Percentiles rank a stretch among this genome's conserved stretches.
These are phyloP conservation scores for Exophiala viscosa DNA, from an alignment of 2,329 filamentous ascomycete species.

Conservation along the genomic window DNA sequence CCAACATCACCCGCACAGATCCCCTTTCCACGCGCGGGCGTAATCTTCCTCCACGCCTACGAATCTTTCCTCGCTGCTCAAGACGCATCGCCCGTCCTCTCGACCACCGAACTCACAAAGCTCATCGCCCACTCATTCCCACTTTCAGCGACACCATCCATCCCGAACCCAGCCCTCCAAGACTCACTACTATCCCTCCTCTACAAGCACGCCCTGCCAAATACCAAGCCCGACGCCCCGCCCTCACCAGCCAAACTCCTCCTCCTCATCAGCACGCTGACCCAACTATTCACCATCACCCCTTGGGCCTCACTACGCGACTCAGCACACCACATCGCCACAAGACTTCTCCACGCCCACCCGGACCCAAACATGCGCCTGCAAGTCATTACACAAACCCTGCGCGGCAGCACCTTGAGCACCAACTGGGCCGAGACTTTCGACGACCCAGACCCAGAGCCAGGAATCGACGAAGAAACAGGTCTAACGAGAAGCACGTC, in stretches of 20 bases:
- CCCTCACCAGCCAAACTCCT: constrained; percentile 22
- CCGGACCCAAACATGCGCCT: constrained; percentile 16
- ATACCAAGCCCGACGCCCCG: constrained; percentile 3
- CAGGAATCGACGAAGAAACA: constrained; percentile 22
- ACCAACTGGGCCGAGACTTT: constrained; percentile 23
- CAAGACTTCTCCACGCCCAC: constrained; percentile 24
- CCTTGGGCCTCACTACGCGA: constrained; percentile 25
- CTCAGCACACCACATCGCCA: constrained; percentile 24
- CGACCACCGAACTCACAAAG: constrained; percentile 17
- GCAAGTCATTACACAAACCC: constrained; percentile 24
- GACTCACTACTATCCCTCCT: constrained; percentile 22
- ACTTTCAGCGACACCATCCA: constrained; percentile 18
- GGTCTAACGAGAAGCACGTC: constrained; percentile 21
- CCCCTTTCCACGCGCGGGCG: constrained; percentile 24
- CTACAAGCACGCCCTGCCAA: constrained; percentile 13
- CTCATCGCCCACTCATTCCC: constrained; percentile 21
- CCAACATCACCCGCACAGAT: constrained; percentile 28
- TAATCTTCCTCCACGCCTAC: constrained; percentile 22
- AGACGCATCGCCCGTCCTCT: constrained; percentile 8
- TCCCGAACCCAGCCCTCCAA: constrained; percentile 17
- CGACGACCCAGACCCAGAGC: constrained; percentile 13
- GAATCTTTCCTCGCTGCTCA: constrained; percentile 12
- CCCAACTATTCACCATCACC: constrained; percentile 25
- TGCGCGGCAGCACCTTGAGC: constrained; percentile 20
- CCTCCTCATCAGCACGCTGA: constrained; percentile 22